Conservation (phyloP, 2,329 filamentous ascomycete species). For the Acarospora socialis region DNA sequence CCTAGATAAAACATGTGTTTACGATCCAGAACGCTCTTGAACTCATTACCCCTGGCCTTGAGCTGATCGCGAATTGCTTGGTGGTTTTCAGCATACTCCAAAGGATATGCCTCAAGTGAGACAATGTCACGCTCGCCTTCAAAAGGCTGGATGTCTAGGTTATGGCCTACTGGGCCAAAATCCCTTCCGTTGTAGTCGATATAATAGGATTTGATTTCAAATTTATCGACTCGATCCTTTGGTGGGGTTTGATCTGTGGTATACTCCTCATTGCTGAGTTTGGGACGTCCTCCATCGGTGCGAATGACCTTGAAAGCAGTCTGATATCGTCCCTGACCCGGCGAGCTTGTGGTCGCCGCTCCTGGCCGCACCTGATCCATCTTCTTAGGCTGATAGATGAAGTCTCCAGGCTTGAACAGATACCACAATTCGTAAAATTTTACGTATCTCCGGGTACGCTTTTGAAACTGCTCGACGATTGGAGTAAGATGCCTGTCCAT, state of each 20-base stretch:
- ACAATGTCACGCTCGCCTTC: conserved; percentile 18
- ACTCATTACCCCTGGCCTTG: conserved; percentile 15
- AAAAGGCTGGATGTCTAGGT: conserved; percentile 17
- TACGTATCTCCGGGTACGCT: conserved; percentile 3
- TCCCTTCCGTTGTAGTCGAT: conserved; percentile 19
- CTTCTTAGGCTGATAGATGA: conserved; percentile 7
- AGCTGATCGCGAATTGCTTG: conserved; percentile 10
- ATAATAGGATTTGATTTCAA: conserved; percentile 17
- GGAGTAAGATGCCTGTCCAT: conserved; percentile 13
- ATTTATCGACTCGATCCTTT: conserved; percentile 9
- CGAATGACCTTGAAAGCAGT: conserved; percentile 6
- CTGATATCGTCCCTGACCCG: too few relatives aligned
- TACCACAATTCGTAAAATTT: conserved; percentile 14
- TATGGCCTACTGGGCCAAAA: conserved; percentile 14
- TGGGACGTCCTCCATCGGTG: conserved; percentile 10
- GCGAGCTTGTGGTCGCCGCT: too few relatives aligned
- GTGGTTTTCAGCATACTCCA: conserved; percentile 12
- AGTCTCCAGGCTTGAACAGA: conserved; percentile 10
- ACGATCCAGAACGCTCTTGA: too few relatives aligned
- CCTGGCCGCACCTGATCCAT: background rate
- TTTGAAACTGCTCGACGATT: conserved; percentile 6
- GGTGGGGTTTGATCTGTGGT: conserved; percentile 5
- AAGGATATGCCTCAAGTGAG: conserved; percentile 17
- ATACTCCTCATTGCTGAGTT: conserved; percentile 8
- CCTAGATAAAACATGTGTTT: too few relatives aligned